phyloP scores from a whole-genome alignment of 495 filamentous ascomycete genomes.

The Viridothelium virens region DNA sequence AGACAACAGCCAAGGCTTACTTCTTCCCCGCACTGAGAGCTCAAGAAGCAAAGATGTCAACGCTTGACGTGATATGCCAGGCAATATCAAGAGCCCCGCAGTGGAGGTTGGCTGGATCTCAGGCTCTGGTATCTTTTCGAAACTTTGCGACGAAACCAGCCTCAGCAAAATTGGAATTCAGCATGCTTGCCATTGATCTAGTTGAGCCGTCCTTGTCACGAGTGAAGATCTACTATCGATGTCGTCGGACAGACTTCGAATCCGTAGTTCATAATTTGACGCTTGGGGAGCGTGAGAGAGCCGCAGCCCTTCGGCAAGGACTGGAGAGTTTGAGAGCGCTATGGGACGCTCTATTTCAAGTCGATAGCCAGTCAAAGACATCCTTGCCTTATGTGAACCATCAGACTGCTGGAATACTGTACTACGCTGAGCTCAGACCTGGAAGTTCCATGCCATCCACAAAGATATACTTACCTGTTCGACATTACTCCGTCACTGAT shows the following conservation, averaged over 20 bases:
- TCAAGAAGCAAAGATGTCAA: background rate
- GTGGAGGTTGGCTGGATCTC: background rate
- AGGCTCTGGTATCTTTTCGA: background rate
- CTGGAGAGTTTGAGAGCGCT: background rate
- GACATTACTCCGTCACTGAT: slow-evolving; percentile 4
- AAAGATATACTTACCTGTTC: background rate
- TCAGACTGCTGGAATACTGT: background rate
- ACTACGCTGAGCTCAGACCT: background rate
- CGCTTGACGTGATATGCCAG: background rate
- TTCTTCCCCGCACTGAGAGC: background rate
- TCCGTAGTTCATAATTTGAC: background rate
- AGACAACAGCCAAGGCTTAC: background rate
- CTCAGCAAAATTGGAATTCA: background rate
- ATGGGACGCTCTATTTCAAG: background rate
- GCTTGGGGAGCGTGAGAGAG: background rate
- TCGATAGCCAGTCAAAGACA: background rate
- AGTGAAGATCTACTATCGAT: slow-evolving; percentile 7
- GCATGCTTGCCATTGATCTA: slow-evolving; percentile 3
- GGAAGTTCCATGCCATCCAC: background rate
- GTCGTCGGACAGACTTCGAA: background rate
- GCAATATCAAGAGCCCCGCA: background rate
- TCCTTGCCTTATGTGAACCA: background rate
- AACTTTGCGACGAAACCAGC: background rate
- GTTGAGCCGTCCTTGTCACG: background rate
- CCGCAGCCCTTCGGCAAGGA: background rate